Conservation (phyloP, 2,329 filamentous ascomycete genomes). For the Pyrenochaeta sp. region DNA sequence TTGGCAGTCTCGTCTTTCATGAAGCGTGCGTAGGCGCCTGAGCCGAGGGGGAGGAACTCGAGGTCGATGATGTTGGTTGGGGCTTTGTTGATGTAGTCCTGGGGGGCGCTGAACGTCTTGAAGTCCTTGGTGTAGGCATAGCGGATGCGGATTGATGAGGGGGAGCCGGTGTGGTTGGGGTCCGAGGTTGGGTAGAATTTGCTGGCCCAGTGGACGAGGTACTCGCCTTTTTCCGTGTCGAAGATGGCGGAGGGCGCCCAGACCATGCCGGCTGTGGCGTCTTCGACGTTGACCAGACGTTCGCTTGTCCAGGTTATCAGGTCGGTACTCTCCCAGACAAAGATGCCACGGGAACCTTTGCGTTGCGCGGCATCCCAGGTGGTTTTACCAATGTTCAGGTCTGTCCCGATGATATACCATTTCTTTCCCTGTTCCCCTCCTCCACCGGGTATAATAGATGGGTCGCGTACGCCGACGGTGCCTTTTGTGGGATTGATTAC, state of each 20-base stretch:
- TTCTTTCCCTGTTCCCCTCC: constrained; percentile 58
- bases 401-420: constrained; percentile 65
- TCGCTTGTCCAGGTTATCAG: constrained; percentile 60
- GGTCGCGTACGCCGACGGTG: constrained; percentile 62
- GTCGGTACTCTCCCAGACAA: constrained; percentile 64
- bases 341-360: constrained; percentile 60
- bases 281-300: constrained; percentile 59
- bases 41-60: constrained; percentile 60
- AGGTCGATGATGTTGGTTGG: constrained; percentile 63
- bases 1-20: constrained; percentile 63
- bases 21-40: constrained; percentile 59
- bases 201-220: constrained; percentile 59
- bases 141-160: constrained; percentile 55
- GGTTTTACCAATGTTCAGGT: constrained; percentile 61
- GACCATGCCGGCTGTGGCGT: constrained; percentile 64
- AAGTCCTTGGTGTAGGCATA: constrained; percentile 66
- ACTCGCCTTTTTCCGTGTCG: constrained; percentile 56
- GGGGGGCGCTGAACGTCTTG: constrained; percentile 58
- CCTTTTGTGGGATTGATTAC: constrained; percentile 60
- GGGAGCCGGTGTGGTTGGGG: constrained; percentile 56
- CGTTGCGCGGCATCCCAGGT: constrained; percentile 62
- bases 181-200: constrained; percentile 58
- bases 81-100: constrained; percentile 59
- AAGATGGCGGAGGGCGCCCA: constrained; percentile 66
- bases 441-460: constrained; percentile 57